These are phyloP conservation scores for Dittrichia graveolens DNA, from an alignment of 129 eudicot genomes.

Conservation along the genomic window DNA sequence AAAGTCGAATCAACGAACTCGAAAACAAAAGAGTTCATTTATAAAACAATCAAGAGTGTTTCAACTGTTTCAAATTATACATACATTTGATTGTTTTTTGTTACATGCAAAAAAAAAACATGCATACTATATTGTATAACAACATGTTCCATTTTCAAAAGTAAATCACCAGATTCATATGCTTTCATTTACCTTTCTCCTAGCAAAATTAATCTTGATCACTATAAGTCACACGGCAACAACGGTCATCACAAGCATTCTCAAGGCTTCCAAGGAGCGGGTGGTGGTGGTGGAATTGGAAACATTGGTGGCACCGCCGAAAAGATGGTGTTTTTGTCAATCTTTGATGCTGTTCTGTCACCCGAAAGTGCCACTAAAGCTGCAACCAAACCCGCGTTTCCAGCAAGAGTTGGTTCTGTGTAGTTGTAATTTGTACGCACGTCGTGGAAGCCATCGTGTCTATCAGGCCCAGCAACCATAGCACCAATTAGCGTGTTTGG, in stretches of 20 bases:
- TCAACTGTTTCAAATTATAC: slow-evolving; percentile 43
- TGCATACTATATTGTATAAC: slow-evolving; percentile 35
- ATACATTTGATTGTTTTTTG: slow-evolving; percentile 33
- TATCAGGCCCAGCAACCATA: slow-evolving; percentile 90
- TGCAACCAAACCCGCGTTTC: slow-evolving; percentile 84
- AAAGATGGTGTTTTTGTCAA: slow-evolving; percentile 83
- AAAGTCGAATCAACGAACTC: not conserved
- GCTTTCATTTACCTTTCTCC: slow-evolving; percentile 24
- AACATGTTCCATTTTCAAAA: slow-evolving; percentile 31
- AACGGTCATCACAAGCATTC: not conserved
- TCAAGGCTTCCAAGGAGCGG: slow-evolving; percentile 84
- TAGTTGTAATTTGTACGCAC: slow-evolving; percentile 78
- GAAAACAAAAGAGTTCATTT: slow-evolving; percentile 20
- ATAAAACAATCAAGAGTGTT: slow-evolving; percentile 35
- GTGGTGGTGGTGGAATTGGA: slow-evolving; percentile 83
- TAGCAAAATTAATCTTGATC: slow-evolving; percentile 37
- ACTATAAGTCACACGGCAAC: slow-evolving; percentile 27
- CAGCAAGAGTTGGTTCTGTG: slow-evolving; percentile 86
- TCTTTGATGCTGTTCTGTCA: slow-evolving; percentile 31
- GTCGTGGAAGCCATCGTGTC: slow-evolving; percentile 68
- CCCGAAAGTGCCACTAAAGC: slow-evolving; percentile 86
- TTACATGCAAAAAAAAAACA: slow-evolving; percentile 30
- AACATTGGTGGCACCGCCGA: slow-evolving; percentile 93
- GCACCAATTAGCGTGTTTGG: slow-evolving; percentile 78
- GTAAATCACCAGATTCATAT: slow-evolving; percentile 21